A percentile compares a stretch with the other conserved stretches of the same genome.
phyloP scores from a whole-genome alignment of 352 stramenopile genomes.

The Pythium phragmiticola region DNA sequence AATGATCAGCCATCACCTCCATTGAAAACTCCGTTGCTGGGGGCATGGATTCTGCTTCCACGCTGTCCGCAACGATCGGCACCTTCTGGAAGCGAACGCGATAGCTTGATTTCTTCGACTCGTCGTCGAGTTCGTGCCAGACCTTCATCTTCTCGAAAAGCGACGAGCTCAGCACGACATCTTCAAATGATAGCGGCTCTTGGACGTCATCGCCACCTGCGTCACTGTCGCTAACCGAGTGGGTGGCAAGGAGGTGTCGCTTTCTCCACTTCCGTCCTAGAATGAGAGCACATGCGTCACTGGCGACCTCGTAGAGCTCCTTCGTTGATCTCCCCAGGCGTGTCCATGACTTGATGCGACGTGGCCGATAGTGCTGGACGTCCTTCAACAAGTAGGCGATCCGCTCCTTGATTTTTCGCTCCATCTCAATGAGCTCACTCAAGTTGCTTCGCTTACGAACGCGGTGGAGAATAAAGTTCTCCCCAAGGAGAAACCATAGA shows the following conservation, averaged over 20 bases:
- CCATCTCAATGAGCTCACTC: conserved; percentile 56
- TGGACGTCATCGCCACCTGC: neutral
- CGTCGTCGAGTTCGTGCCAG: conserved; percentile 38
- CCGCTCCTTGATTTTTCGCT: conserved; percentile 52
- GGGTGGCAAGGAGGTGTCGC: neutral
- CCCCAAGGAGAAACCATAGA: conserved; percentile 71
- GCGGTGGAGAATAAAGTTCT: conserved; percentile 66
- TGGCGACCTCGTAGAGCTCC: conserved; percentile 62
- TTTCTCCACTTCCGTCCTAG: conserved; percentile 41
- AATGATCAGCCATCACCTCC: conserved; percentile 42
- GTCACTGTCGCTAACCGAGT: neutral
- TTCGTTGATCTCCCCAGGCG: conserved; percentile 67
- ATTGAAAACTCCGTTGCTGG: conserved; percentile 31
- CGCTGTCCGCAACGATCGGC: no score
- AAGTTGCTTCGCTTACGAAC: conserved; percentile 61
- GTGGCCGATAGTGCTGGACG: conserved; percentile 55
- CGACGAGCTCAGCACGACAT: conserved; percentile 38
- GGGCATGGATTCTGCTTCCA: neutral
- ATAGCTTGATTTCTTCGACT: conserved; percentile 22
- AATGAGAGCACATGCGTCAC: conserved; percentile 55
- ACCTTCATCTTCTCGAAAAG: conserved; percentile 61
- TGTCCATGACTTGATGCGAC: conserved; percentile 66
- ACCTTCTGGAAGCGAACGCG: neutral
- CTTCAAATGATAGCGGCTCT: conserved; percentile 33
- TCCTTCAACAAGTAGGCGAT: conserved; percentile 61